A percentile compares a stretch with the other conserved stretches of the same genome.
These are phyloP conservation scores for Ogataea thermomethanolica DNA, from an alignment of 805 yeast species.

Conservation along the genomic window DNA sequence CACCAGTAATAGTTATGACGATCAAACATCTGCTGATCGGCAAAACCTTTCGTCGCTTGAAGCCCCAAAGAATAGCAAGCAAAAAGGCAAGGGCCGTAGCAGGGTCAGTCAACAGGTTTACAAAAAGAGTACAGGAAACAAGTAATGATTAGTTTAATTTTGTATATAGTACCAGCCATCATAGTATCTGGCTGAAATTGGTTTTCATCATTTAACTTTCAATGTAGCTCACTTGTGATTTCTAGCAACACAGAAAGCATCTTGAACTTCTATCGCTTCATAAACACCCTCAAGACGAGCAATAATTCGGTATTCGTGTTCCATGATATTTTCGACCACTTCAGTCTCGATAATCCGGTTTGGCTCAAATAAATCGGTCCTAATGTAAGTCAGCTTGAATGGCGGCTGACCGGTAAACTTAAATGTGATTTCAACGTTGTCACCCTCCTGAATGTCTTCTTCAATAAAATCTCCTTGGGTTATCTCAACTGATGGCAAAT, in stretches of 20 bases:
- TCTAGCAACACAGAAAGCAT: slow-evolving; percentile 63
- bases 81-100: slow-evolving; percentile 1
- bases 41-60: not conserved
- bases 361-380: slow-evolving; percentile 44
- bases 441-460: slow-evolving; percentile 92
- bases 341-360: slow-evolving; percentile 46
- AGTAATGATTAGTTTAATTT: not conserved
- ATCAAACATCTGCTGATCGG: no score
- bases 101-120: not conserved
- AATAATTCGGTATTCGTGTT: slow-evolving; percentile 61
- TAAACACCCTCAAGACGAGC: slow-evolving; percentile 91
- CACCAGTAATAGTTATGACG: no score
- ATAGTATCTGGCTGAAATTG: not conserved
- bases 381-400: slow-evolving; percentile 76
- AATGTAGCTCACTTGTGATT: slow-evolving; percentile 22
- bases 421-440: slow-evolving; percentile 82
- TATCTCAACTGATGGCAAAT: slow-evolving; percentile 73
- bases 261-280: slow-evolving; percentile 87
- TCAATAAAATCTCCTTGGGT: slow-evolving; percentile 71
- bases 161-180: slow-evolving; percentile 5
- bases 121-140: slow-evolving; percentile 6
- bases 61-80: not conserved
- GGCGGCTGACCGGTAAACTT: slow-evolving; percentile 88
- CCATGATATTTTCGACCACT: slow-evolving; percentile 67
- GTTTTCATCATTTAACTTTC: not conserved